phyloP scores from a whole-genome alignment of 2,329 filamentous ascomycete species.

The Ceratocystis papillata region DNA sequence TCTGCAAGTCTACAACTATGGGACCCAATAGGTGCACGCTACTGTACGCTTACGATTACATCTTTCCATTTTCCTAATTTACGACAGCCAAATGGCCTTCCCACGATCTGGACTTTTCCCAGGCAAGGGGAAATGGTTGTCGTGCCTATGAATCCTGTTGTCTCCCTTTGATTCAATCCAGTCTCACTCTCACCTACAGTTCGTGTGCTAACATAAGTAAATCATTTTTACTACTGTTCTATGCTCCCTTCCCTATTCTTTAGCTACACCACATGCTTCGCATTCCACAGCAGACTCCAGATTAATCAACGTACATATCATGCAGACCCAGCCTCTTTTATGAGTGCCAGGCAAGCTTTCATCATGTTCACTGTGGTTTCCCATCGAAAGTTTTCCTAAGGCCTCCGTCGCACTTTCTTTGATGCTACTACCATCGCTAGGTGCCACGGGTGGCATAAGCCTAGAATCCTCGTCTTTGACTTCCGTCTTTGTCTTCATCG shows the following conservation, averaged over 20 bases:
- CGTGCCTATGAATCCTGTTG: background rate
- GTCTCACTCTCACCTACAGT: background rate
- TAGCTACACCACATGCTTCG: background rate
- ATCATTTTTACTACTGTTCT: background rate
- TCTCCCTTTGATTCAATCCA: background rate
- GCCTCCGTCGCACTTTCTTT: background rate
- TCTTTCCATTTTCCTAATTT: too few species aligned
- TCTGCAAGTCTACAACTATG: too few species aligned
- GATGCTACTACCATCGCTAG: background rate
- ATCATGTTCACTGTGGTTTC: background rate
- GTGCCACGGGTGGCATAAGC: background rate
- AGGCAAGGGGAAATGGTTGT: background rate
- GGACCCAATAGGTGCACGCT: too few species aligned
- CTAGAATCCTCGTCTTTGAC: background rate
- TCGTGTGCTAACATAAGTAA: background rate
- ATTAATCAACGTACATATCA: background rate
- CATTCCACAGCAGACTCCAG: background rate
- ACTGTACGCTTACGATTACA: too few species aligned
- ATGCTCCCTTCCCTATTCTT: background rate
- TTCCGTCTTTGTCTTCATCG: background rate
- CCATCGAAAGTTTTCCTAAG: background rate
- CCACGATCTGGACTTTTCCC: background rate
- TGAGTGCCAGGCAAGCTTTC: background rate
- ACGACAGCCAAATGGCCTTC: background rate
- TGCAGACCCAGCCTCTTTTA: background rate